Evolutionary conservation across 2,329 filamentous ascomycete species (phyloP).

Genomic region (Neonectria coccinea): DNA sequence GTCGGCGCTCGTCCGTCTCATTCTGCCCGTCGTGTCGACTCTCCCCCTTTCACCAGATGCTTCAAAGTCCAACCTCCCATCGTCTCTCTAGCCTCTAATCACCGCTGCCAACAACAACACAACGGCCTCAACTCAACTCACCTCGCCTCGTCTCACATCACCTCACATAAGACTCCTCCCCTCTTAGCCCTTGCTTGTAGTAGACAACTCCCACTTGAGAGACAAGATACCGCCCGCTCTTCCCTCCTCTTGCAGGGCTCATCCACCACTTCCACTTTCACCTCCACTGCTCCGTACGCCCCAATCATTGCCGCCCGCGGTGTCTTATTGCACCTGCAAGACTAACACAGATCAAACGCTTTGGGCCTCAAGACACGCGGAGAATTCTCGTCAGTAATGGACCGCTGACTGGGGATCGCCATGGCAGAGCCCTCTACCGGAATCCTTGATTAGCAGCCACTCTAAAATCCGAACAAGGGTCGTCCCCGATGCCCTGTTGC

Average conservation of each 20-base stretch:
- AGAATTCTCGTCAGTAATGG: conserved; percentile 52
- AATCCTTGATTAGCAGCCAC: conserved; percentile 55
- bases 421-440: conserved; percentile 49
- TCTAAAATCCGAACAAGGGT: conserved; percentile 52
- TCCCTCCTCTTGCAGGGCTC: conserved; percentile 31
- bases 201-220: conserved; percentile 36
- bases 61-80: conserved; percentile 34
- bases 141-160: too few relatives aligned
- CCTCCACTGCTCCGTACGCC: conserved; percentile 18
- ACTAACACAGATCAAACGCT: conserved; percentile 40
- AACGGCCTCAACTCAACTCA: conserved; percentile 19
- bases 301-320: conserved; percentile 37
- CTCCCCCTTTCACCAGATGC: conserved; percentile 33
- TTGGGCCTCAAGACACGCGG: conserved; percentile 48
- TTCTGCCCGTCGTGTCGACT: conserved; percentile 27
- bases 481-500: conserved; percentile 51
- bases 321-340: conserved; percentile 46
- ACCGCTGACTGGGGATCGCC: conserved; percentile 45
- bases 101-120: conserved; percentile 29
- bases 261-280: conserved; percentile 29
- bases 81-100: conserved; percentile 36
- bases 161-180: conserved; percentile 21
- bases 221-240: conserved; percentile 36
- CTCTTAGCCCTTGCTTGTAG: conserved; percentile 16
- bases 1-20: conserved; percentile 43